Evolutionary conservation across 257 asterid genomes (phyloP).

Genomic region (Fraxinus excelsior): DNA sequence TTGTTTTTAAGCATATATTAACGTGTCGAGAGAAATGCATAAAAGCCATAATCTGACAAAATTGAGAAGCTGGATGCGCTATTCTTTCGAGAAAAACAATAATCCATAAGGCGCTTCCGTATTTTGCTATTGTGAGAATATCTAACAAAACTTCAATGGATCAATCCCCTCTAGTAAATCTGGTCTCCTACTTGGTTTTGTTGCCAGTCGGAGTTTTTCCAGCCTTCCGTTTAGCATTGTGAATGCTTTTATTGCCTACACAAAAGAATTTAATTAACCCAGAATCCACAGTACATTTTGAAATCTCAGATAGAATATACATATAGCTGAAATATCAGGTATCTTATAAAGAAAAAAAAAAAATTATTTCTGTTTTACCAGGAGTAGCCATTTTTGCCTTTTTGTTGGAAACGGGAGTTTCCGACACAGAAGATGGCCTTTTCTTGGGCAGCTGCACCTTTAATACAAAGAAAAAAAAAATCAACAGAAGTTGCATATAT

Average conservation of each 20-base stretch:
- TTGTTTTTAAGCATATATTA: no score
- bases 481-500: not conserved
- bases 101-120: not conserved
- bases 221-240: constrained; percentile 24
- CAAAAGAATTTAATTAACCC: not conserved
- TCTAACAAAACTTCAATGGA: not conserved
- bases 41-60: not conserved
- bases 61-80: not conserved
- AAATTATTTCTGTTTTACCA: constrained; percentile 42
- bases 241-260: constrained; percentile 39
- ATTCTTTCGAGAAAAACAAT: not conserved
- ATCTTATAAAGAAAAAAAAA: not conserved
- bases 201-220: constrained; percentile 25
- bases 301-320: not conserved
- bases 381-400: constrained; percentile 51
- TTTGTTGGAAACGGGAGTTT: constrained; percentile 39
- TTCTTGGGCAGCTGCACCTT: constrained; percentile 41
- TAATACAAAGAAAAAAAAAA: not conserved
- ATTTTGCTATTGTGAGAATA: not conserved
- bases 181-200: constrained; percentile 27
- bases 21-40: no score
- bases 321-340: not conserved
- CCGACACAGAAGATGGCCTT: constrained; percentile 42
- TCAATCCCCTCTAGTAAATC: not conserved
- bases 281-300: not conserved